phyloP scores from a whole-genome alignment of 164 flowering plant species.

The Dillenia turbinata region DNA sequence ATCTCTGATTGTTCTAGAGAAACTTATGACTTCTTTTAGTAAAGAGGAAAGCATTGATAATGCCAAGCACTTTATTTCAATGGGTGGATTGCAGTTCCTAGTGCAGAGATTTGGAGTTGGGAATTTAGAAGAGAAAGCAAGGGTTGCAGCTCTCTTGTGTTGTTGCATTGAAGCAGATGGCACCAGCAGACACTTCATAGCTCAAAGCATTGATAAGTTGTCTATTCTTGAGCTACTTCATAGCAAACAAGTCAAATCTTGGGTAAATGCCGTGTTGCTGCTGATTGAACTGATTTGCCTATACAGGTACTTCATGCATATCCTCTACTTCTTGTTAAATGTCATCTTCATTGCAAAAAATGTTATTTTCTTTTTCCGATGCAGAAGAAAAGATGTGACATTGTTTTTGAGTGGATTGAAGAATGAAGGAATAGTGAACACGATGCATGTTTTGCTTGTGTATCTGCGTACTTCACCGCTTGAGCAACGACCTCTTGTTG shows the following conservation, averaged over 20 bases:
- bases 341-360: no score
- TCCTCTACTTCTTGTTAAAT: neutral
- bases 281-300: conserved; percentile 56
- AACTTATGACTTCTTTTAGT: conserved; percentile 41
- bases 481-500: conserved; percentile 46
- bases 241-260: conserved; percentile 35
- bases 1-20: conserved; percentile 37
- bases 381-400: conserved; percentile 47
- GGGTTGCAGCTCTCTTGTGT: conserved; percentile 32
- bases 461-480: conserved; percentile 45
- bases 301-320: conserved; percentile 39
- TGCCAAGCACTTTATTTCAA: conserved; percentile 44
- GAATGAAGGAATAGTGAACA: conserved; percentile 35
- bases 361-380: conserved; percentile 5
- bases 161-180: conserved; percentile 56
- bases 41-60: conserved; percentile 34
- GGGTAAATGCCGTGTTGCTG: conserved; percentile 36
- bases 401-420: conserved; percentile 39
- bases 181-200: conserved; percentile 46
- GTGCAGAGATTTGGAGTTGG: conserved; percentile 44
- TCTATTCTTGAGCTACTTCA: conserved; percentile 51
- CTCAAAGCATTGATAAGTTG: conserved; percentile 31
- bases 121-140: conserved; percentile 42
- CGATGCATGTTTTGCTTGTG: conserved; percentile 47
- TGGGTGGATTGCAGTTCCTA: conserved; percentile 60